Evolutionary conservation across 257 asterid genomes (phyloP).

Genomic region (Nicotiana undulata): DNA sequence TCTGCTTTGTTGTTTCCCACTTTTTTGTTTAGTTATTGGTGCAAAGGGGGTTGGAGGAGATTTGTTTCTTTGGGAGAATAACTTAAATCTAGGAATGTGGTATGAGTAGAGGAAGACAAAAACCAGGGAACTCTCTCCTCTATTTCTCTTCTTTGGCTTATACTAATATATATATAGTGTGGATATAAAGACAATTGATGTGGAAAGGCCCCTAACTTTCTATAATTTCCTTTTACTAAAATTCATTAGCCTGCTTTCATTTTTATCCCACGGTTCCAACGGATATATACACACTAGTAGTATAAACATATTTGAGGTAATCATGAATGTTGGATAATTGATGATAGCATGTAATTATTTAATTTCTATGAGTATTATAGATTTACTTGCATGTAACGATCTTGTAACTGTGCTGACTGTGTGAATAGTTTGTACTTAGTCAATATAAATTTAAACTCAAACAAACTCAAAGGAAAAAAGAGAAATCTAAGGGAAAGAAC

Average conservation of each 20-base stretch:
- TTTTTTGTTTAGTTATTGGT: background rate
- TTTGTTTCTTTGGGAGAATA: constrained; percentile 6
- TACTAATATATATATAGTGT: constrained; percentile 17
- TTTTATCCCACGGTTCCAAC: background rate
- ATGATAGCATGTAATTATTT: background rate
- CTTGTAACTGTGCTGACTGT: background rate
- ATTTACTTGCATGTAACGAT: background rate
- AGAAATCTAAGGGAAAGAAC: background rate
- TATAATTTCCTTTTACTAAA: background rate
- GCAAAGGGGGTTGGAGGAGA: constrained; percentile 2
- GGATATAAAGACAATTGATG: constrained; percentile 24
- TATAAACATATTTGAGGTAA: no score
- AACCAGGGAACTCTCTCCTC: constrained; percentile 33
- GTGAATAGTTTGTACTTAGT: background rate
- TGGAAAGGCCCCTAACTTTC: constrained; percentile 17
- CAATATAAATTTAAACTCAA: background rate
- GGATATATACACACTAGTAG: background rate
- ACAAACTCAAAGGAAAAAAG: background rate
- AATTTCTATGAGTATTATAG: no score
- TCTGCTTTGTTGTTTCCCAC: background rate
- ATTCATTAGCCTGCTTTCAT: background rate
- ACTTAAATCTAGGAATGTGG: constrained; percentile 17
- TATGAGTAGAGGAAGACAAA: constrained; percentile 26
- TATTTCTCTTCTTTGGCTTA: constrained; percentile 55
- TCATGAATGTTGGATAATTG: no score